Percentiles rank a stretch among this genome's conserved stretches.
Evolutionary conservation across 148 eudicot genomes (phyloP).

Genomic region (Camellia sinensis): DNA sequence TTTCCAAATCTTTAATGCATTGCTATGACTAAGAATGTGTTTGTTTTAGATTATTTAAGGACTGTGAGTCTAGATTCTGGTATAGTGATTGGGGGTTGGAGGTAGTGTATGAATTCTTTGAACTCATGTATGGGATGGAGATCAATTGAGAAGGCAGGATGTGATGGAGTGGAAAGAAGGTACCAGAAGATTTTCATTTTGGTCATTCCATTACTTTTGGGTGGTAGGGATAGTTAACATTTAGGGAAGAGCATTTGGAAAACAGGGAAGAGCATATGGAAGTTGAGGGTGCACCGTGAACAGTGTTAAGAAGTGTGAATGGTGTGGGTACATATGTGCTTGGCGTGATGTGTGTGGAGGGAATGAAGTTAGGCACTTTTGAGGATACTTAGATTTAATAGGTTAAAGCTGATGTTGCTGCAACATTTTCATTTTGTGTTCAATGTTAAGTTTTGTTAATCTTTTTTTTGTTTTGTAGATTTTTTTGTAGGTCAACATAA

Average conservation of each 20-base stretch:
- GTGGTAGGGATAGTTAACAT: neutral
- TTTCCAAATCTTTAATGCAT: too few species aligned
- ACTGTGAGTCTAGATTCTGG: neutral
- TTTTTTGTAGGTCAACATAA: neutral
- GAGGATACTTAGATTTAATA: neutral
- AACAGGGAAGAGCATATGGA: neutral
- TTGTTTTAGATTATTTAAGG: neutral
- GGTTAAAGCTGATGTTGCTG: neutral
- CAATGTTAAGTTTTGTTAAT: neutral
- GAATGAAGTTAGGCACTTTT: neutral
- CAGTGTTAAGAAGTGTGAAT: neutral
- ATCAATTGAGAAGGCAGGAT: too few species aligned
- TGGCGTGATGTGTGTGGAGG: neutral
- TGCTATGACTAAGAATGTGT: too few species aligned
- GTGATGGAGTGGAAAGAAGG: too few species aligned
- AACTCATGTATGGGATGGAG: neutral
- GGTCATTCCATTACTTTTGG: neutral
- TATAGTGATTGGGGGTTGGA: neutral
- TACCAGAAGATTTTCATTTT: too few species aligned
- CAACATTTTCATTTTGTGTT: neutral
- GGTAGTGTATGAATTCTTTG: neutral
- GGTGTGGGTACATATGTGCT: conserved; percentile 1
- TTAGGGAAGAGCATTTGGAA: neutral
- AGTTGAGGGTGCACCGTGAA: neutral
- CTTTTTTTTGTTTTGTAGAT: neutral